Evolutionary conservation across 805 yeast species (phyloP).

Genomic region (Candida orba): DNA sequence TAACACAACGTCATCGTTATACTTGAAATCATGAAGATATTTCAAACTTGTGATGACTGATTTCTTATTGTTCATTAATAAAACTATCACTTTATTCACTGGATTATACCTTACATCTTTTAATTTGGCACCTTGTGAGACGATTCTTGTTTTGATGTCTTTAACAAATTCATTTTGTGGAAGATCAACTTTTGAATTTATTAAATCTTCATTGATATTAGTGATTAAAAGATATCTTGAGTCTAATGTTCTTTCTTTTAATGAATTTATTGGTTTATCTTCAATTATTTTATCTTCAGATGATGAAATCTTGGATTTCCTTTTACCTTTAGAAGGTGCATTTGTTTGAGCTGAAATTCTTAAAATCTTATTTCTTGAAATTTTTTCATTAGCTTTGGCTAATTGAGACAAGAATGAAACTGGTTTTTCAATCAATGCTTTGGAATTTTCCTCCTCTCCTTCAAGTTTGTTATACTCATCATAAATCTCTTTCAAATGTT

Average conservation of each 20-base stretch:
- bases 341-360: too few relatives aligned
- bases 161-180: background rate
- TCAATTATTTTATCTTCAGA: background rate
- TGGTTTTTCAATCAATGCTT: too few relatives aligned
- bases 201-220: background rate
- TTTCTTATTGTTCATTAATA: background rate
- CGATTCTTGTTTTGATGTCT: background rate
- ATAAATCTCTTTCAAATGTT: too few relatives aligned
- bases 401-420: too few relatives aligned
- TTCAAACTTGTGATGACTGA: constrained; percentile 1
- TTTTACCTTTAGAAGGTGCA: too few relatives aligned
- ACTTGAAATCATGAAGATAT: constrained; percentile 7
- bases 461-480: too few relatives aligned
- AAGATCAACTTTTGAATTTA: background rate
- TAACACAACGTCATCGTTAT: background rate
- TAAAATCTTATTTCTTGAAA: too few relatives aligned
- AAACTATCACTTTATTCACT: background rate
- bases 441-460: too few relatives aligned
- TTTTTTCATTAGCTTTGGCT: too few relatives aligned
- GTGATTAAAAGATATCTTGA: constrained; percentile 1
- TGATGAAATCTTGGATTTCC: too few relatives aligned
- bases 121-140: background rate
- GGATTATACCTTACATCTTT: background rate
- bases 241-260: background rate
- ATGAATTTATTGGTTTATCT: background rate